These are phyloP conservation scores for Haberlea rhodopensis DNA, from an alignment of 257 asterid species.

Conservation along the genomic window DNA sequence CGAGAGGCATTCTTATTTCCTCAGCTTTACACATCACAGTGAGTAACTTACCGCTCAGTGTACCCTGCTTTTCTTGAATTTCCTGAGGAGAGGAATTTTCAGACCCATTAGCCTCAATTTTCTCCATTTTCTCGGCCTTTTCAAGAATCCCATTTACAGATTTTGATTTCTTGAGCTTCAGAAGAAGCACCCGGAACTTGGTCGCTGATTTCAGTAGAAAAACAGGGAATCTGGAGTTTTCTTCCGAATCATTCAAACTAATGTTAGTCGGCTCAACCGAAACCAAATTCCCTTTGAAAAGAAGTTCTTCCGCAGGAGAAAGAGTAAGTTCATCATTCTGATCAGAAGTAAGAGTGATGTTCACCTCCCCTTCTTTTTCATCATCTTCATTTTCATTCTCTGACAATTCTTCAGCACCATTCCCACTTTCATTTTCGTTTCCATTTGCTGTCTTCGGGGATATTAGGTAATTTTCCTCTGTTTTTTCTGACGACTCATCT, in stretches of 20 bases:
- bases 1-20: conserved; percentile 41
- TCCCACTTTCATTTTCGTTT: conserved; percentile 23
- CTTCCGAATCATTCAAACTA: conserved; percentile 31
- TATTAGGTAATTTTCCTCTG: conserved; percentile 14
- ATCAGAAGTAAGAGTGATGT: conserved; percentile 27
- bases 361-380: conserved; percentile 30
- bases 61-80: conserved; percentile 16
- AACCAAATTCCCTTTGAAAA: conserved; percentile 35
- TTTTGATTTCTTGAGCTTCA: conserved; percentile 48
- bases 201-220: no score
- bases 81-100: not conserved
- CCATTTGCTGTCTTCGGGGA: conserved; percentile 19
- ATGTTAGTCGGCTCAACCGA: conserved; percentile 34
- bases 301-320: conserved; percentile 41
- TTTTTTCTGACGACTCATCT: conserved; percentile 7
- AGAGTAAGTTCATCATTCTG: conserved; percentile 22
- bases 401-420: conserved; percentile 26
- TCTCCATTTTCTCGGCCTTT: conserved; percentile 13
- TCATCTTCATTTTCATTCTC: conserved; percentile 27
- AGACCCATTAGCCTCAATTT: no score
- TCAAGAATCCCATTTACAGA: conserved; percentile 22
- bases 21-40: conserved; percentile 61
- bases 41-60: conserved; percentile 31
- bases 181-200: no score
- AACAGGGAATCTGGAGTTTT: conserved; percentile 41